Percentiles rank a stretch among this genome's conserved stretches.
Evolutionary conservation across 306 rosid species (phyloP).

Genomic region (Quercus agrifolia): DNA sequence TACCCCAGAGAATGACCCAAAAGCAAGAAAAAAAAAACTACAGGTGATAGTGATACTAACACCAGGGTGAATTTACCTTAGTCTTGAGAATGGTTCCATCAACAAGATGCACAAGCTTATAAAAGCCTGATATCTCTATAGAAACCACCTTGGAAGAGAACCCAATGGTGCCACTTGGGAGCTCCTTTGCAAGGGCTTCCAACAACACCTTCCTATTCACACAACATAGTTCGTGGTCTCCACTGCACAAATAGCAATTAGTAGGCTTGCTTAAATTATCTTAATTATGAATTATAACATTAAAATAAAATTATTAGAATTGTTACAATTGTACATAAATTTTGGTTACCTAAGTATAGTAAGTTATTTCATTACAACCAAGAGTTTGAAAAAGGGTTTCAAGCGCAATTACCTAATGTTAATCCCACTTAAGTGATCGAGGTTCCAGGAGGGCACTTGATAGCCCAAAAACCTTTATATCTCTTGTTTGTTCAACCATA

Average conservation of each 20-base stretch:
- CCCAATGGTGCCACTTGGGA: conserved; percentile 65
- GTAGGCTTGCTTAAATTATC: neutral
- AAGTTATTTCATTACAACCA: neutral
- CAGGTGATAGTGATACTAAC: too few relatives aligned
- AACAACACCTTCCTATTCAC: conserved; percentile 45
- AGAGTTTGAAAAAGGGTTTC: neutral
- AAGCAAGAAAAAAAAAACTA: too few relatives aligned
- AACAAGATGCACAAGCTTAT: too few relatives aligned
- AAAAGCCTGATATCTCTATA: too few relatives aligned
- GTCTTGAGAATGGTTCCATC: too few relatives aligned
- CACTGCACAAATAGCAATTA: conserved; percentile 8
- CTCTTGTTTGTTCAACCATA: too few relatives aligned
- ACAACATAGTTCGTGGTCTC: conserved; percentile 45
- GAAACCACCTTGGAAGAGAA: conserved; percentile 3
- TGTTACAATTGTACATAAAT: neutral
- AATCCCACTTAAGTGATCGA: too few relatives aligned
- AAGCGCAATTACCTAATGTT: neutral
- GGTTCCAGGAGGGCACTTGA: too few relatives aligned
- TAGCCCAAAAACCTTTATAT: too few relatives aligned
- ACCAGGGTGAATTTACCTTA: too few relatives aligned
- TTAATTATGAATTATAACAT: neutral
- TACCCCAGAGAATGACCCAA: too few relatives aligned
- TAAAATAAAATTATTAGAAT: neutral
- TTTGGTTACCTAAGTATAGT: neutral
- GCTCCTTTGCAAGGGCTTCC: conserved; percentile 62